Evolutionary conservation across 495 filamentous ascomycete species (phyloP).

Genomic region (Lophiostoma macrostomum): DNA sequence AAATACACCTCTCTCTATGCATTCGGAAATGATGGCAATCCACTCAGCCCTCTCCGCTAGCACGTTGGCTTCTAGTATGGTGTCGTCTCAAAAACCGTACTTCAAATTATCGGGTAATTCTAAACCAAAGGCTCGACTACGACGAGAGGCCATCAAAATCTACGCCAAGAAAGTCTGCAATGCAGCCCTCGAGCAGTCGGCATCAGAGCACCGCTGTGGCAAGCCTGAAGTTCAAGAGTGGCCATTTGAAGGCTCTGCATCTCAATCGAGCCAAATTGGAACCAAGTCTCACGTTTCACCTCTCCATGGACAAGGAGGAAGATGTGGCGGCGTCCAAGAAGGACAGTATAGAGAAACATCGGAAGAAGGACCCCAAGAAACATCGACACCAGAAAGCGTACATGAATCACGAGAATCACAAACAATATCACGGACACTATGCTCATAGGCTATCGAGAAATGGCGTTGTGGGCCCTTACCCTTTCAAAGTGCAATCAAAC

Average conservation of each 20-base stretch:
- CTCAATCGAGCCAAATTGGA: conserved; percentile 40
- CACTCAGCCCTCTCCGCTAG: conserved; percentile 48
- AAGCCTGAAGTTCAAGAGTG: conserved; percentile 45
- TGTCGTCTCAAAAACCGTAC: conserved; percentile 49
- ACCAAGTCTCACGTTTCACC: conserved; percentile 31
- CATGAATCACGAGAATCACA: conserved; percentile 33
- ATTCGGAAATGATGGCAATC: conserved; percentile 58
- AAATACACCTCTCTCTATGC: conserved; percentile 50
- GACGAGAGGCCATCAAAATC: conserved; percentile 39
- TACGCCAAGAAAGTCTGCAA: conserved; percentile 47
- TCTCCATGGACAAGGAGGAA: conserved; percentile 33
- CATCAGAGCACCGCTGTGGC: conserved; percentile 33
- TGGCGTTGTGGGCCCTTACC: no score
- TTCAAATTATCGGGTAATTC: conserved; percentile 49
- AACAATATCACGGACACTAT: conserved; percentile 34
- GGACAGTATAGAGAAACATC: conserved; percentile 38
- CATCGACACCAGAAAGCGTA: conserved; percentile 26
- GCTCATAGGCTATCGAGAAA: conserved; percentile 21
- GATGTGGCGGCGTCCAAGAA: conserved; percentile 28
- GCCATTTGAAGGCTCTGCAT: conserved; percentile 49
- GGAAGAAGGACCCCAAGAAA: conserved; percentile 35
- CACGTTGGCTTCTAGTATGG: conserved; percentile 42
- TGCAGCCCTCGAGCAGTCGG: conserved; percentile 31
- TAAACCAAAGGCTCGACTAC: conserved; percentile 47
- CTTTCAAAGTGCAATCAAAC: no score